These are phyloP conservation scores for Diaporthe ilicicola DNA, from an alignment of 2,329 filamentous ascomycete genomes.

Conservation along the genomic window DNA sequence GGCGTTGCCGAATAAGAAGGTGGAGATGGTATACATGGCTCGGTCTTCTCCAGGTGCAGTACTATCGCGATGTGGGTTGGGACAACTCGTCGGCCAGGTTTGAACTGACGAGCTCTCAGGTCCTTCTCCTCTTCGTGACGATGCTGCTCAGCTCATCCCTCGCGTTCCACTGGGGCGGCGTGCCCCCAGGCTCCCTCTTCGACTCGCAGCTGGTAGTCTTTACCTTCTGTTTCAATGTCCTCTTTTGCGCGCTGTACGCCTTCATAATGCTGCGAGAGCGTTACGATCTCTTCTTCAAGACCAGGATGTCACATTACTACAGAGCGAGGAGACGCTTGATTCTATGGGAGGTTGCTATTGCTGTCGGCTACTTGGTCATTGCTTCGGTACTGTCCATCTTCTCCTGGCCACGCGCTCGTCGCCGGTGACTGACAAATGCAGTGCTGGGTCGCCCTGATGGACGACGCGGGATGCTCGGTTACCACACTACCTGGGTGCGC, in stretches of 20 bases:
- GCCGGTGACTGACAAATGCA: neutral
- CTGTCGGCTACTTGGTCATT: neutral
- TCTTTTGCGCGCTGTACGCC: neutral
- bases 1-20: no score
- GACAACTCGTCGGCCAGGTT: accelerated
- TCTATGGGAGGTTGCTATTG: neutral
- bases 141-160: neutral
- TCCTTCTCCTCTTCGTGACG: neutral
- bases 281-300: neutral
- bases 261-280: neutral
- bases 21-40: no score
- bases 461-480: neutral
- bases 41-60: neutral
- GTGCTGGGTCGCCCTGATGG: neutral
- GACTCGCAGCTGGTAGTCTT: neutral
- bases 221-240: neutral
- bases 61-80: no score
- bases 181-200: neutral
- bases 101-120: neutral
- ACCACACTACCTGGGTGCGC: neutral
- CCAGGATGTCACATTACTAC: neutral
- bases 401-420: no score
- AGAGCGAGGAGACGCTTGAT: neutral
- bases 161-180: neutral
- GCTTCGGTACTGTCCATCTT: neutral